Evolutionary conservation across 2,329 filamentous ascomycete species (phyloP).

Genomic region (Coniochaeta prunicola): DNA sequence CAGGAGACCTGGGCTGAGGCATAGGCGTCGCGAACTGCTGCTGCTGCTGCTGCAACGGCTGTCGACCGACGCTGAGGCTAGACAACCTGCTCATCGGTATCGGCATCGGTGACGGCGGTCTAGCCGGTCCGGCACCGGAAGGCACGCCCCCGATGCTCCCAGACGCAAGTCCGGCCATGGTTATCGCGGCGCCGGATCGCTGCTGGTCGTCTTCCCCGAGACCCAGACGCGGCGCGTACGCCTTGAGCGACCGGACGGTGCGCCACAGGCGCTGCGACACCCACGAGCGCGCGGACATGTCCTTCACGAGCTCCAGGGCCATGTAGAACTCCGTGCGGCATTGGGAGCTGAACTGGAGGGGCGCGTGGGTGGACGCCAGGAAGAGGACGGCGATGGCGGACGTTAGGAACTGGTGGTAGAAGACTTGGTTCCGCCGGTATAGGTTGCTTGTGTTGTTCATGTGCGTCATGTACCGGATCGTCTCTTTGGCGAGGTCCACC

Average conservation of each 20-base stretch:
- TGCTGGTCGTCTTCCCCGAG: conserved; percentile 45
- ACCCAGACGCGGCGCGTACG: conserved; percentile 64
- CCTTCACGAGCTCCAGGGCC: conserved; percentile 67
- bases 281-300: conserved; percentile 63
- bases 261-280: conserved; percentile 69
- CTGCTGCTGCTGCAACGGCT: background rate
- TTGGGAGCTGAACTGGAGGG: conserved; percentile 58
- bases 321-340: conserved; percentile 75
- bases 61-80: conserved; percentile 18
- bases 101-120: background rate
- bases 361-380: conserved; percentile 68
- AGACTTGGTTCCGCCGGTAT: conserved; percentile 64
- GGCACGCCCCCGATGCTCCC: conserved; percentile 18
- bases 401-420: conserved; percentile 75
- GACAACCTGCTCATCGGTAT: background rate
- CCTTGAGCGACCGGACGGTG: conserved; percentile 62
- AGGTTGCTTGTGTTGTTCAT: conserved; percentile 66
- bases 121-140: conserved; percentile 8
- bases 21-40: background rate
- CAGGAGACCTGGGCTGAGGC: background rate
- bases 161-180: conserved; percentile 47
- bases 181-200: conserved; percentile 43
- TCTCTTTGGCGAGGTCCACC: conserved; percentile 70
- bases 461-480: conserved; percentile 62
- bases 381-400: conserved; percentile 71